These are phyloP conservation scores for Wickerhamiella sergipiensis DNA, from an alignment of 805 yeast species.

Conservation along the genomic window DNA sequence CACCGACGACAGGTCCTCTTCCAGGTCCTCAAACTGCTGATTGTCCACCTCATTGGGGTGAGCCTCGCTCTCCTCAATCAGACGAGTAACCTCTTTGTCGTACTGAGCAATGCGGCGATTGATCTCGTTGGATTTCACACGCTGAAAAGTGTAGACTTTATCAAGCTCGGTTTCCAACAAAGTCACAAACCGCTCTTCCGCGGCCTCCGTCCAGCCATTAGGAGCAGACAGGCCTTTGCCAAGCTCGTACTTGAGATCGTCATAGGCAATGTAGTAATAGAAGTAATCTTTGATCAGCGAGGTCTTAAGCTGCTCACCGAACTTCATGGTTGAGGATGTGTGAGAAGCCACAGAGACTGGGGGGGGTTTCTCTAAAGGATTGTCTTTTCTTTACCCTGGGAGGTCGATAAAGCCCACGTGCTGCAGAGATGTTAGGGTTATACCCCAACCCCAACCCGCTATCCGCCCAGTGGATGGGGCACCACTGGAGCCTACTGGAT, in stretches of 20 bases:
- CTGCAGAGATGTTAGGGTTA: background rate
- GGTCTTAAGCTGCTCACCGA: constrained; percentile 84
- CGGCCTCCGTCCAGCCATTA: constrained; percentile 60
- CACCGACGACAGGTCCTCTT: constrained; percentile 67
- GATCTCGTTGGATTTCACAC: constrained; percentile 76
- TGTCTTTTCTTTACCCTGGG: background rate
- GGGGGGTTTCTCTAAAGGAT: background rate
- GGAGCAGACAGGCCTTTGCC: constrained; percentile 44
- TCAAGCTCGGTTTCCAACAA: constrained; percentile 73
- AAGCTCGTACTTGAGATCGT: constrained; percentile 72
- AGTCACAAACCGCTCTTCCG: constrained; percentile 72
- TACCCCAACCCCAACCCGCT: background rate
- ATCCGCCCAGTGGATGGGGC: too few species aligned
- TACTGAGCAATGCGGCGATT: constrained; percentile 71
- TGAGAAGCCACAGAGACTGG: too few species aligned
- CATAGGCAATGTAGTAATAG: constrained; percentile 83
- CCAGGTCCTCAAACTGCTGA: constrained; percentile 58
- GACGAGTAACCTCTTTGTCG: constrained; percentile 56
- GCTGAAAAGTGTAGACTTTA: constrained; percentile 84
- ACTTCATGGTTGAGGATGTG: constrained; percentile 66
- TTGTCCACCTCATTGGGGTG: constrained; percentile 32
- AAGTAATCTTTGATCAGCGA: constrained; percentile 82
- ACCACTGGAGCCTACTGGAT: too few species aligned
- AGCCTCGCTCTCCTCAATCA: constrained; percentile 34
- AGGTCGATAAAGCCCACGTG: background rate